Evolutionary conservation across 1,284 basidiomycete species (phyloP).

Genomic region (Coniferiporia sulphurascens): DNA sequence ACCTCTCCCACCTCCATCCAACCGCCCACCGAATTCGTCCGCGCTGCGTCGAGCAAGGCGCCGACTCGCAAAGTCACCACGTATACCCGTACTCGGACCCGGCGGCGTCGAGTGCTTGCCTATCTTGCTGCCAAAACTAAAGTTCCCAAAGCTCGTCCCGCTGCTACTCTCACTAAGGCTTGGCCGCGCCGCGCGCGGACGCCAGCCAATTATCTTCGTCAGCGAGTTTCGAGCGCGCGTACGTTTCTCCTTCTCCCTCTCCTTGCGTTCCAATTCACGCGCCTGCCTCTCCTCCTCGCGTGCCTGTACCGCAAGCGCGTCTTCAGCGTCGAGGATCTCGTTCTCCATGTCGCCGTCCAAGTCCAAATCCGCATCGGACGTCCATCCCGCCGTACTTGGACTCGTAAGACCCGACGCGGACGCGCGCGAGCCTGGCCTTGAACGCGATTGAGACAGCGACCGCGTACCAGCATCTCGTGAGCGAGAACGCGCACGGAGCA

Average conservation of each 20-base stretch:
- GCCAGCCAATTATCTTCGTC: constrained; percentile 5
- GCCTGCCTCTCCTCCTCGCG: background rate
- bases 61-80: constrained; percentile 8
- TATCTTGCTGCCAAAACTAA: background rate
- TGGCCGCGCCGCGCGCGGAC: background rate
- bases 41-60: constrained; percentile 10
- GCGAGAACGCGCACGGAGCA: background rate
- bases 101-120: constrained; percentile 1
- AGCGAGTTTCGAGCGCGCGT: constrained; percentile 4
- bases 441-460: constrained; percentile 7
- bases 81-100: background rate
- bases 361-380: constrained; percentile 2
- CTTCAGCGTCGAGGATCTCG: constrained; percentile 15
- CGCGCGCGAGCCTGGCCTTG: constrained; percentile 12
- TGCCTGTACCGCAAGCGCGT: constrained; percentile 4
- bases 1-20: background rate
- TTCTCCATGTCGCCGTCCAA: constrained; percentile 3
- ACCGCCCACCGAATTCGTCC: constrained; percentile 11
- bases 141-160: background rate
- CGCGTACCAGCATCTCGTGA: background rate
- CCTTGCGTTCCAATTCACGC: background rate
- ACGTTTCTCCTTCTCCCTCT: constrained; percentile 6
- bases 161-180: constrained; percentile 10
- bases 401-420: constrained; percentile 11
- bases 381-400: constrained; percentile 15